Evolutionary conservation across 805 yeast species (phyloP).

Genomic region (Limtongia smithiae): DNA sequence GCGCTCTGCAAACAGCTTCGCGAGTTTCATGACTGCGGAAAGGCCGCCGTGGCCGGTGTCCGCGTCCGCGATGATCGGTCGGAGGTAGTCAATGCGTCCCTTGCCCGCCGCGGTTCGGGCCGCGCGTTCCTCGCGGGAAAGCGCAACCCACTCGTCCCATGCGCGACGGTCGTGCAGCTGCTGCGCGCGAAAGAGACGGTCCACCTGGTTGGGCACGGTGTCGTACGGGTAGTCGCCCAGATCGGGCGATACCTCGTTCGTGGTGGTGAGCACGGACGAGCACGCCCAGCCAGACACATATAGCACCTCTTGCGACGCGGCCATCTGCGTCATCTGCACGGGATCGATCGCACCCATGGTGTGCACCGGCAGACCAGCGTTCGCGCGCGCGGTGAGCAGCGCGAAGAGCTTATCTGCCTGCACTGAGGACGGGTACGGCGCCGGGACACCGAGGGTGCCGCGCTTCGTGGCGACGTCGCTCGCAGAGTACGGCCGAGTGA

Average conservation of each 20-base stretch:
- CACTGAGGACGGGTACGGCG: slow-evolving; percentile 45
- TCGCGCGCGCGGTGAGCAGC: slow-evolving; percentile 43
- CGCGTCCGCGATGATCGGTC: slow-evolving; percentile 64
- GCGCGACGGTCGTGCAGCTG: slow-evolving; percentile 53
- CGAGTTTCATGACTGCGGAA: slow-evolving; percentile 60
- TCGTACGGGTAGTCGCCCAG: slow-evolving; percentile 68
- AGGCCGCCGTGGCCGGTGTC: slow-evolving; percentile 67
- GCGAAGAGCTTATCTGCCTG: slow-evolving; percentile 54
- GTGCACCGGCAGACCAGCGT: slow-evolving; percentile 47
- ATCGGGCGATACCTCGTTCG: slow-evolving; percentile 63
- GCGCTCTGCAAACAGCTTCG: slow-evolving; percentile 61
- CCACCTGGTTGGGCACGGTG: slow-evolving; percentile 66
- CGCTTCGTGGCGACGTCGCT: slow-evolving; percentile 51
- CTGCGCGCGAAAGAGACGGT: slow-evolving; percentile 56
- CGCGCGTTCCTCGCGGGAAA: slow-evolving; percentile 32
- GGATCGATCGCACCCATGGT: slow-evolving; percentile 64
- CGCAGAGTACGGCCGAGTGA: slow-evolving; percentile 53
- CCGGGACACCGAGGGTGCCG: slow-evolving; percentile 43
- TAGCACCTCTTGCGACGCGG: slow-evolving; percentile 50
- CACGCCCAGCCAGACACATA: slow-evolving; percentile 65
- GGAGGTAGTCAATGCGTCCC: slow-evolving; percentile 47
- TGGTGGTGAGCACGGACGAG: slow-evolving; percentile 53
- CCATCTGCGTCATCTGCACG: slow-evolving; percentile 56
- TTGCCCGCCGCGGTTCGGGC: slow-evolving; percentile 29
- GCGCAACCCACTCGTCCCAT: slow-evolving; percentile 42